These are phyloP conservation scores for Babesia divergens DNA, from an alignment of 169 alveolate species.

Conservation along the genomic window DNA sequence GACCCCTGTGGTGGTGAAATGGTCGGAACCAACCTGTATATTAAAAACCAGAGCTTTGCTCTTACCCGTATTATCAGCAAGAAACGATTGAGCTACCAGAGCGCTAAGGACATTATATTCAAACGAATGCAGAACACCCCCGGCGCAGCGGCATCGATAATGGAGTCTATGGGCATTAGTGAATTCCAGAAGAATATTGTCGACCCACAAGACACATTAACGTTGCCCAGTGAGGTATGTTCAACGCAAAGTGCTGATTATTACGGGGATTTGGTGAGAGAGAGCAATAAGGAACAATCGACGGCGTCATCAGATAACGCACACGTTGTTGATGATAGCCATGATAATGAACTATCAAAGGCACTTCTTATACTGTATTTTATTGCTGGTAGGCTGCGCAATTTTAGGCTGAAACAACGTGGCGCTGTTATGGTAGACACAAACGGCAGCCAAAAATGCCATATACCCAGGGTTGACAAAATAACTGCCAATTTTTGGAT, in stretches of 20 bases:
- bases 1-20: slow-evolving; percentile 21
- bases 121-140: not conserved
- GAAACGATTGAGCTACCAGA: slow-evolving; percentile 38
- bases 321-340: too few relatives aligned
- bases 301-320: too few relatives aligned
- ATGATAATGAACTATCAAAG: not conserved
- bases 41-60: slow-evolving; percentile 17
- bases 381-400: slow-evolving; percentile 46
- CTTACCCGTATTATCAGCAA: slow-evolving; percentile 43
- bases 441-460: slow-evolving; percentile 47
- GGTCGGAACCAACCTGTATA: slow-evolving; percentile 45
- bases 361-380: slow-evolving; percentile 42
- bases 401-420: slow-evolving; percentile 46
- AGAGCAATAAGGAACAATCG: too few relatives aligned
- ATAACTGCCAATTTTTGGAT: slow-evolving; percentile 8
- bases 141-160: not conserved
- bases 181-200: slow-evolving; percentile 3
- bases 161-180: slow-evolving; percentile 12
- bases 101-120: slow-evolving; percentile 51
- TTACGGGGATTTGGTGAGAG: not conserved
- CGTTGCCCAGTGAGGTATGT: not conserved
- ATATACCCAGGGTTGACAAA: slow-evolving; percentile 43
- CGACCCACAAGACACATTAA: not conserved
- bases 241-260: not conserved
- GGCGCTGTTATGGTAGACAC: slow-evolving; percentile 61